Evolutionary conservation across 805 yeast species (phyloP).

Genomic region (Teunomyces funiuensis): DNA sequence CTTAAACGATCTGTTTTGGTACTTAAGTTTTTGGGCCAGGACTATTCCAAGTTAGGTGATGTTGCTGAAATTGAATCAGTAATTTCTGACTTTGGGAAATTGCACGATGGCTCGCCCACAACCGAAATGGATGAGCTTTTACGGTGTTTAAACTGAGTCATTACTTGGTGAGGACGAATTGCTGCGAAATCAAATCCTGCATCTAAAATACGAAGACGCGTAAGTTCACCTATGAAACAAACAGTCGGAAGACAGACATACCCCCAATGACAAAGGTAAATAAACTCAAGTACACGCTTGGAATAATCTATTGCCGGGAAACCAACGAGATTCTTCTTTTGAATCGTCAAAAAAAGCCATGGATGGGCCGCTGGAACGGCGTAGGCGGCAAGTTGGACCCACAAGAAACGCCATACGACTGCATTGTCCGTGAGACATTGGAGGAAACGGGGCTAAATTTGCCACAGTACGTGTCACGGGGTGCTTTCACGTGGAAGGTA

Average conservation of each 20-base stretch:
- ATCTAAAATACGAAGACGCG: not conserved
- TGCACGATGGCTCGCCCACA: not conserved
- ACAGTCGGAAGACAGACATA: not conserved
- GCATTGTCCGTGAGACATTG: conserved; percentile 40
- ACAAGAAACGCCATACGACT: conserved; percentile 35
- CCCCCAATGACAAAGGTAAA: conserved; percentile 1
- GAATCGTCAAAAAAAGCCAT: conserved; percentile 42
- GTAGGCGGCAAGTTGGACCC: conserved; percentile 44
- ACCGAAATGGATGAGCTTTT: conserved; percentile 7
- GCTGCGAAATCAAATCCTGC: conserved; percentile 3
- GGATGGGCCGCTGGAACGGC: conserved; percentile 52
- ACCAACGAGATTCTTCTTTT: conserved; percentile 33
- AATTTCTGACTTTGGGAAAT: not conserved
- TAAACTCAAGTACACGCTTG: conserved; percentile 22
- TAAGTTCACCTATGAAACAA: not conserved
- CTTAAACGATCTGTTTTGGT: conserved; percentile 19
- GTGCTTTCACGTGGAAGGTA: conserved; percentile 36
- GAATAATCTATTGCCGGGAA: conserved; percentile 30
- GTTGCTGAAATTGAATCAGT: conserved; percentile 1
- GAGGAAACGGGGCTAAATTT: conserved; percentile 42
- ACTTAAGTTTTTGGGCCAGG: conserved; percentile 18
- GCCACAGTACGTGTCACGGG: conserved; percentile 29
- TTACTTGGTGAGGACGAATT: no score
- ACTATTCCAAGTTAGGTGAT: conserved; percentile 15
- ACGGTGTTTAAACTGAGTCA: not conserved